Conservation (phyloP, 192 early-diverging fungal genomes). For the Linnemannia schmuckeri region DNA sequence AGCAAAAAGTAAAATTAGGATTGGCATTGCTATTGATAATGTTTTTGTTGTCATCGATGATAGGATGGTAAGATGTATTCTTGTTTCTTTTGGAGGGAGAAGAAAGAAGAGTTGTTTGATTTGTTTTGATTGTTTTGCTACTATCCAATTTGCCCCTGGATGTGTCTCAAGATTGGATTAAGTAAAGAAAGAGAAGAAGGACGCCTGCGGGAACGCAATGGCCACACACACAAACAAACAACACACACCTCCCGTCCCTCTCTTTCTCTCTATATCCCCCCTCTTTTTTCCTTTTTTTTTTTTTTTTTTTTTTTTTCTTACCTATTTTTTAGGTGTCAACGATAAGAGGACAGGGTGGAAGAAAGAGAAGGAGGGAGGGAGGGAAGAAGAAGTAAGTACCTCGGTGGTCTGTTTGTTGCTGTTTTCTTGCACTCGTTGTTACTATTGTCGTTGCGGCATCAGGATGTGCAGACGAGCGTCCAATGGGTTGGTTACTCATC, state of each 20-base stretch:
- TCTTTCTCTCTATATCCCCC: background rate
- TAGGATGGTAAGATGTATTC: too few species aligned
- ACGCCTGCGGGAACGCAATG: slow-evolving; percentile 14
- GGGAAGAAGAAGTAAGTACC: background rate
- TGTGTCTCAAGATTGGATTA: slow-evolving; percentile 21
- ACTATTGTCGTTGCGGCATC: background rate
- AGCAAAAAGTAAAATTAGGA: background rate
- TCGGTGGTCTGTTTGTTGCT: background rate
- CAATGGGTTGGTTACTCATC: too few species aligned
- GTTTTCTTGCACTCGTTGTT: background rate
- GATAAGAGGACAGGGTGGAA: background rate
- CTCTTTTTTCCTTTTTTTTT: background rate
- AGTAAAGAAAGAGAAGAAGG: background rate
- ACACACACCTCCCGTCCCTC: background rate
- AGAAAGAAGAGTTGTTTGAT: too few species aligned
- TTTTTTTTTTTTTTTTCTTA: background rate
- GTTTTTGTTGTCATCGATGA: too few species aligned
- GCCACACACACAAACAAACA: background rate
- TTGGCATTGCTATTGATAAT: too few species aligned
- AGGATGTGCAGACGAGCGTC: too few species aligned
- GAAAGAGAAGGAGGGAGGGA: background rate
- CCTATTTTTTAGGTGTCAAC: background rate
- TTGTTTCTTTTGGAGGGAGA: too few species aligned
- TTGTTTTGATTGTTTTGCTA: slow-evolving; percentile 21
- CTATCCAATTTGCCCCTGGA: slow-evolving; percentile 23